phyloP scores from a whole-genome alignment of 345 rosid species.

The Balakata baccata region DNA sequence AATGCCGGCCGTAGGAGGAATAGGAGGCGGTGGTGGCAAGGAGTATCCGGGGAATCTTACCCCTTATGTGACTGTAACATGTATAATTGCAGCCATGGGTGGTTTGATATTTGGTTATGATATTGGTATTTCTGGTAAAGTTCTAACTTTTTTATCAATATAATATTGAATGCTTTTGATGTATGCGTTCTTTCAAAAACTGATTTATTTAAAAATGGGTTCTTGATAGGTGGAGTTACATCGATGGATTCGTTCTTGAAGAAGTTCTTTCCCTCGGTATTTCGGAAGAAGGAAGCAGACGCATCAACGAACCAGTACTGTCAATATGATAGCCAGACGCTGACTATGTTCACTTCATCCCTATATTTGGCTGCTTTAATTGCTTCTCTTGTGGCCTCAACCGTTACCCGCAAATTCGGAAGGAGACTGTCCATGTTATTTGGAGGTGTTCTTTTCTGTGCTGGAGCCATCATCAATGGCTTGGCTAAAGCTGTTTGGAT shows the following conservation, averaged over 20 bases:
- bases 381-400: slow-evolving; percentile 75
- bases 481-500: slow-evolving; percentile 74
- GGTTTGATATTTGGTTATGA: slow-evolving; percentile 97
- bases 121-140: slow-evolving; percentile 84
- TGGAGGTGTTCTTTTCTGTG: slow-evolving; percentile 76
- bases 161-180: too few relatives aligned
- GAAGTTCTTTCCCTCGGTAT: slow-evolving; percentile 72
- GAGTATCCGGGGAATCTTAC: slow-evolving; percentile 89
- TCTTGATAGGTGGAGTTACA: slow-evolving; percentile 78
- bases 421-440: slow-evolving; percentile 80
- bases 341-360: slow-evolving; percentile 91
- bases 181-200: not conserved
- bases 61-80: slow-evolving; percentile 64
- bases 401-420: slow-evolving; percentile 70
- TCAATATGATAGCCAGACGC: slow-evolving; percentile 58
- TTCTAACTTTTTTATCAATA: not conserved
- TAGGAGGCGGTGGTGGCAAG: slow-evolving; percentile 39
- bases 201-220: not conserved
- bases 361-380: slow-evolving; percentile 80
- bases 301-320: slow-evolving; percentile 68
- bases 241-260: slow-evolving; percentile 65
- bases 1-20: slow-evolving; percentile 29
- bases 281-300: slow-evolving; percentile 42
- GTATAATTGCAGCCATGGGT: slow-evolving; percentile 96
- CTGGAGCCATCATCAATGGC: slow-evolving; percentile 86